Base-by-base conservation (phyloP, 2,329 filamentous ascomycete species). In the Nannizzia gypsea region DNA sequence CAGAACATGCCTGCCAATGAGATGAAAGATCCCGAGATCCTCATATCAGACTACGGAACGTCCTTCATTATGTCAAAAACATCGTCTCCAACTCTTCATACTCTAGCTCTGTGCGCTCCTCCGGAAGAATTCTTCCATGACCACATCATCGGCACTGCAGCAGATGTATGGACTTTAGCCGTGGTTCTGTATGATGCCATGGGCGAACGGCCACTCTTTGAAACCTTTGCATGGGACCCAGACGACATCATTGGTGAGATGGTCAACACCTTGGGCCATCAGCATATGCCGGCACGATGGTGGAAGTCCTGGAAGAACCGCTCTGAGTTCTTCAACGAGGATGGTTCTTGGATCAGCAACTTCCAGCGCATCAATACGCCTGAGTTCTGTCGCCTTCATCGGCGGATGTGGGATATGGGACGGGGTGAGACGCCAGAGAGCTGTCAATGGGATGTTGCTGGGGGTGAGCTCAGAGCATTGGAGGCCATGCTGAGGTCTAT, bases 21-120 rank as follows among this genome's bases (percentile, higher is more conserved):
- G 54, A 6, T 65, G 38, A 17, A 50, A 55, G 50, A 64, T 34
- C 64, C 64, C 2, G 62, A 67, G 56, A 62, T 67, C 57, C 59
- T 66, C n/a, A 66, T 67, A 50, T 64, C 63, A 31, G 66, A 67
- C 60, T 66, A 66, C 48, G 65, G 66, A 8, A 65, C 63, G 13
- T 67, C 64, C 22, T 67, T 67, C 60, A 48, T 63, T 54, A 22
- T 62, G 26, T 58, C 64, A 56, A 13, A 65, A 34, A 64, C 63
- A 4, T 60, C 64, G 26, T 60, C 60, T 57, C 64, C 64, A 24
- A 64, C 57, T 55, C 64, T 64, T 54, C 59, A 66, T 28, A 67
- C 66, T 6, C 65, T 64, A 50, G 50, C 59, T 17, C 65, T 66
- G 1, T 66, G 65, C 50, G 24, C 62, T 55, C 65, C 64, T 40